phyloP scores from a whole-genome alignment of 2,329 filamentous ascomycete species.

The Piedraia hortae region DNA sequence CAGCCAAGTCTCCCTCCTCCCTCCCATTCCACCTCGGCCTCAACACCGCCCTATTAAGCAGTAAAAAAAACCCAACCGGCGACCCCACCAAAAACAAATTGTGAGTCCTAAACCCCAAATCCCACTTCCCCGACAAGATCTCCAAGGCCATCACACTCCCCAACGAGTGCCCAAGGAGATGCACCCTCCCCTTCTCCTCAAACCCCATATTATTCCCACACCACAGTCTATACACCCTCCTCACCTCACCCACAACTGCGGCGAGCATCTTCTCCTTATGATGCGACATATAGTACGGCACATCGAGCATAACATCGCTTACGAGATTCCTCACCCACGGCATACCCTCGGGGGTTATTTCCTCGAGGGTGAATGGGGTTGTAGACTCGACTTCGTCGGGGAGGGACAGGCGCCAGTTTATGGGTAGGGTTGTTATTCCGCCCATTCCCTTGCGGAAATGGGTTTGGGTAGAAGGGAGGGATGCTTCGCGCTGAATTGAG shows the following conservation, averaged over 20 bases:
- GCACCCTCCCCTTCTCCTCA: constrained; percentile 46
- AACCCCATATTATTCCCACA: constrained; percentile 82
- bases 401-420: constrained; percentile 80
- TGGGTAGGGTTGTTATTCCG: constrained; percentile 74
- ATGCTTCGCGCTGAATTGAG: constrained; percentile 61
- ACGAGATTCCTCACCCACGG: constrained; percentile 78
- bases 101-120: no score
- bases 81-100: no score
- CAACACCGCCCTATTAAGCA: constrained; percentile 74
- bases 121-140: constrained; percentile 64
- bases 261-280: constrained; percentile 88
- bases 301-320: constrained; percentile 92
- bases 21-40: no score
- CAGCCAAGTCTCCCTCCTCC: constrained; percentile 78
- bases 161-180: constrained; percentile 77
- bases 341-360: constrained; percentile 77
- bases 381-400: constrained; percentile 49
- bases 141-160: constrained; percentile 89
- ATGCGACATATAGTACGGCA: constrained; percentile 90
- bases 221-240: constrained; percentile 87
- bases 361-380: constrained; percentile 44
- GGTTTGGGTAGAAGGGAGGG: constrained; percentile 42
- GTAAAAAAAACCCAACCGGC: constrained; percentile 25
- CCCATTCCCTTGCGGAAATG: constrained; percentile 53
- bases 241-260: constrained; percentile 70